A percentile compares a stretch with the other conserved stretches of the same genome.
phyloP scores from a whole-genome alignment of 2,329 filamentous ascomycete genomes.

The Penicillium janthinellum region DNA sequence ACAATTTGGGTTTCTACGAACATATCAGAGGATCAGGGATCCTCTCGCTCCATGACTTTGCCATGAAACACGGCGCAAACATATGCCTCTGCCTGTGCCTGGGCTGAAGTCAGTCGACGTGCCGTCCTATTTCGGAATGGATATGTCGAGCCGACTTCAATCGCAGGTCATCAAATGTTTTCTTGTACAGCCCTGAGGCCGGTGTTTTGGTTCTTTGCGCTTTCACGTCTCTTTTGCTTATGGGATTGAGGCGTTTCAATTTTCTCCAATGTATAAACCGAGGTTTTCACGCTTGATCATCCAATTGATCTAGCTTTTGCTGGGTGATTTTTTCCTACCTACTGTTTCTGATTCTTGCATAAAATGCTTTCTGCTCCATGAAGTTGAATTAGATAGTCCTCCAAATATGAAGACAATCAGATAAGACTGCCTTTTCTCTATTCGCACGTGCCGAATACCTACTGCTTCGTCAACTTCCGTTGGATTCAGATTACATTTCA shows the following conservation, averaged over 20 bases:
- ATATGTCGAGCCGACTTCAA: slow-evolving; percentile 6
- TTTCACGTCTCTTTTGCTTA: background rate
- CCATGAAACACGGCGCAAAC: background rate
- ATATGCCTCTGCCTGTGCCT: no score
- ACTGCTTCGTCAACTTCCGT: no score
- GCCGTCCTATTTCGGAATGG: background rate
- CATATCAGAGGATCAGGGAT: slow-evolving; percentile 21
- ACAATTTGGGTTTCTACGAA: slow-evolving; percentile 21
- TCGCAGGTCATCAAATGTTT: slow-evolving; percentile 8
- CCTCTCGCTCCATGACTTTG: slow-evolving; percentile 5
- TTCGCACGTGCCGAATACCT: no score
- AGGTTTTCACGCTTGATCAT: slow-evolving; percentile 3
- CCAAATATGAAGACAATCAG: background rate
- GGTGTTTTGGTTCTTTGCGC: slow-evolving; percentile 14
- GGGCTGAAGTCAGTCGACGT: background rate
- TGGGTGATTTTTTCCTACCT: background rate
- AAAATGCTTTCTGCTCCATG: background rate
- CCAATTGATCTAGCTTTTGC: background rate
- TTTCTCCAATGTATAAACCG: slow-evolving; percentile 20
- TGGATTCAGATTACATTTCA: no score
- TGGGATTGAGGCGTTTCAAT: slow-evolving; percentile 8
- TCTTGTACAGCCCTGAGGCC: slow-evolving; percentile 16
- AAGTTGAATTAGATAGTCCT: background rate
- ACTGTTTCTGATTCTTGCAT: slow-evolving; percentile 2
- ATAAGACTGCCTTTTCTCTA: no score